These are phyloP conservation scores for Schizopora paradoxa DNA, from an alignment of 1,284 basidiomycete species.

Conservation along the genomic window DNA sequence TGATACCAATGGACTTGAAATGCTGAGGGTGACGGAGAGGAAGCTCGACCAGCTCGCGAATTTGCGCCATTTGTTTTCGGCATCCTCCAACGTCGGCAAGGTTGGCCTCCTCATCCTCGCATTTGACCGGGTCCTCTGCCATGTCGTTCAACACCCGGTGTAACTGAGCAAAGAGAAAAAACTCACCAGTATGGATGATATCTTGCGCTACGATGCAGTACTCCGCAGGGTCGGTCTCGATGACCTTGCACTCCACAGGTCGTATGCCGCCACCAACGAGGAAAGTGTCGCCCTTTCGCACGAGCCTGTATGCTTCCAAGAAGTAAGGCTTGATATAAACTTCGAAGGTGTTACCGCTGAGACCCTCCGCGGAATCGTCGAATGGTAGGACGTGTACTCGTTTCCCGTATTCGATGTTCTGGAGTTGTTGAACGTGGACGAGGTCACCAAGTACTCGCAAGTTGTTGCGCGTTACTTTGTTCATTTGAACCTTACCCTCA, in stretches of 20 bases:
- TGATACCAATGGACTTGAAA: conserved; percentile 99
- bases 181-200: conserved; percentile 83
- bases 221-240: conserved; percentile 92
- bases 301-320: conserved; percentile 95
- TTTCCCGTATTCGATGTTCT: conserved; percentile 99
- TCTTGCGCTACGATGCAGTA: conserved; percentile 98
- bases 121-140: conserved; percentile 94
- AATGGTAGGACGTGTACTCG: conserved; percentile 96
- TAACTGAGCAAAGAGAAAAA: background rate
- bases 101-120: conserved; percentile 98
- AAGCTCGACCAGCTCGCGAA: conserved; percentile 97
- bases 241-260: conserved; percentile 98
- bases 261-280: conserved; percentile 96
- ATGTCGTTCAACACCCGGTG: conserved; percentile 17
- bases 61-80: conserved; percentile 99
- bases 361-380: conserved; percentile 95
- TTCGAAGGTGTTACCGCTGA: conserved; percentile 98
- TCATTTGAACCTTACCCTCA: conserved; percentile 96
- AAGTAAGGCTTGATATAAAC: conserved; percentile 99
- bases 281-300: conserved; percentile 97
- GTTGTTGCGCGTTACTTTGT: conserved; percentile 99
- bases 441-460: conserved; percentile 94
- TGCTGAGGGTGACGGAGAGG: conserved; percentile 97
- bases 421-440: conserved; percentile 91
- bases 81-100: conserved; percentile 97